phyloP scores from a whole-genome alignment of 139 green algal genomes.

The Asterochloris erici region DNA sequence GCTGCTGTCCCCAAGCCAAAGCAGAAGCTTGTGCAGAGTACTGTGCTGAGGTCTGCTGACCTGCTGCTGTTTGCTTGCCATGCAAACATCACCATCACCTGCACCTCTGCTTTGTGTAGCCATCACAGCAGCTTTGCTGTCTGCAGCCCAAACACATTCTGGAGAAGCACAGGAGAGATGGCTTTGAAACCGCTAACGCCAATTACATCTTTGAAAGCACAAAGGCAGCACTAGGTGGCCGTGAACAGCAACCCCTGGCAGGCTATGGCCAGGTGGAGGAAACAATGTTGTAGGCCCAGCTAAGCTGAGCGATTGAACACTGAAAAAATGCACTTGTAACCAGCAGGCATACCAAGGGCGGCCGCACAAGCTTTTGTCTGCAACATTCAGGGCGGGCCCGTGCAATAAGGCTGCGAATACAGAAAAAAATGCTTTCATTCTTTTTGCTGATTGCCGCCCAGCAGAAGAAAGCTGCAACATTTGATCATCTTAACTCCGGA shows the following conservation, averaged over 20 bases:
- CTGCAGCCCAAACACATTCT: conserved; percentile 16
- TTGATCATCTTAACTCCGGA: too few relatives aligned
- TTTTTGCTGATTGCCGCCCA: too few relatives aligned
- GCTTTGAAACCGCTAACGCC: conserved; percentile 78
- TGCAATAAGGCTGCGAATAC: too few relatives aligned
- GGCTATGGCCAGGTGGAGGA: neutral
- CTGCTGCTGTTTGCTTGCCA: neutral
- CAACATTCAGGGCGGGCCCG: too few relatives aligned
- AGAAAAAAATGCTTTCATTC: too few relatives aligned
- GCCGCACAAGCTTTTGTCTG: too few relatives aligned
- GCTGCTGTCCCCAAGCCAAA: neutral
- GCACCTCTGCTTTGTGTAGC: neutral
- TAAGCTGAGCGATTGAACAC: too few relatives aligned
- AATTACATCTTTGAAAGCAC: conserved; percentile 84
- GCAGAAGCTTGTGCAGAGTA: neutral
- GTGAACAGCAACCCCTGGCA: neutral
- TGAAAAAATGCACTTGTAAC: too few relatives aligned
- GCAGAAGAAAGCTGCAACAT: too few relatives aligned
- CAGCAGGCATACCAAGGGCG: too few relatives aligned
- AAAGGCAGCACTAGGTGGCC: conserved; percentile 12
- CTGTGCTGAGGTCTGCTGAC: neutral
- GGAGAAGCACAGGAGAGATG: conserved; percentile 73
- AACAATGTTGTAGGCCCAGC: too few relatives aligned
- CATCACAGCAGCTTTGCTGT: neutral
- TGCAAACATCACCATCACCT: neutral